A percentile compares a stretch with the other conserved stretches of the same genome.
phyloP scores from a whole-genome alignment of 2,329 filamentous ascomycete genomes.

The Ophiostoma australiae region DNA sequence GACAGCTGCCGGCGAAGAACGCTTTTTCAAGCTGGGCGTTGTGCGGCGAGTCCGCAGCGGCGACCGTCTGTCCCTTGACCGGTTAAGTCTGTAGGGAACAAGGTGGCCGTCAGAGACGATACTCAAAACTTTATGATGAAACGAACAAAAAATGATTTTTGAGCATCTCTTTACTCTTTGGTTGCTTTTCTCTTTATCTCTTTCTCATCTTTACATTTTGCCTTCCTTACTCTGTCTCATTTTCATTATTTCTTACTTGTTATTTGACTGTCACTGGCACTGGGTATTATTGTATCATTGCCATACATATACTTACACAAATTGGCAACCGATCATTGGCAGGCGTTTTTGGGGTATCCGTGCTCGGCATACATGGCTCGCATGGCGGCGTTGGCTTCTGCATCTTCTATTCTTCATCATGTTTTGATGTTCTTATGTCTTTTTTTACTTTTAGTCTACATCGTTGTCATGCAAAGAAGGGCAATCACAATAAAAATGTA shows the following conservation, averaged over 20 bases:
- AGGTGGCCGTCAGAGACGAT: neutral
- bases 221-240: neutral
- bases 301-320: neutral
- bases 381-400: neutral
- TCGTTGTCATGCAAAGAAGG: neutral
- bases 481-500: neutral
- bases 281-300: neutral
- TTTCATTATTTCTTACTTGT: neutral
- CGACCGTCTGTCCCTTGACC: conserved; percentile 68
- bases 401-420: neutral
- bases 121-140: neutral
- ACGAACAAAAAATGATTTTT: conserved; percentile 5
- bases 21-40: conserved; percentile 75
- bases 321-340: neutral
- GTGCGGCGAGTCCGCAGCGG: conserved; percentile 67
- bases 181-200: neutral
- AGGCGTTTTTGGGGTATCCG: conserved; percentile 8
- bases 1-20: conserved; percentile 71
- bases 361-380: neutral
- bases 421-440: neutral
- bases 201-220: neutral
- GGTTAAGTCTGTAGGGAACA: conserved; percentile 54
- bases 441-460: neutral
- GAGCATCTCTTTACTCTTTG: neutral
- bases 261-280: neutral